Conservation (phyloP, 371 early-diverging fungal species). For the Haplosporangium sp. region DNA sequence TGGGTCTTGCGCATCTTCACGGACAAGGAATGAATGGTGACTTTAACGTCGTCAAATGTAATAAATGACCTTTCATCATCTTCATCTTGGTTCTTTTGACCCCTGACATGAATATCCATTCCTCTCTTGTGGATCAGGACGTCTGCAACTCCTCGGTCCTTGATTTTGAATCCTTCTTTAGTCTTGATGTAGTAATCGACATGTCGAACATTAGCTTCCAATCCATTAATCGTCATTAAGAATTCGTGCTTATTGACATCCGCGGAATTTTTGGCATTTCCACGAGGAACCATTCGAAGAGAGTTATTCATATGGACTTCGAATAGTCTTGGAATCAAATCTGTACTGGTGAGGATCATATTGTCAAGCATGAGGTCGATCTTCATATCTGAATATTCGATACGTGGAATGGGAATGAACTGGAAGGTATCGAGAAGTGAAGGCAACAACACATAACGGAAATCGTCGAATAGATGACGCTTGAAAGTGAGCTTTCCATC, state of each 20-base stretch:
- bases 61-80: conserved; percentile 51
- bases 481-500: conserved; percentile 65
- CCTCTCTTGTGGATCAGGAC: conserved; percentile 67
- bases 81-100: conserved; percentile 51
- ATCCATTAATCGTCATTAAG: conserved; percentile 51
- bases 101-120: conserved; percentile 54
- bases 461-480: conserved; percentile 67
- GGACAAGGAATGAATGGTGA: conserved; percentile 58
- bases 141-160: conserved; percentile 70
- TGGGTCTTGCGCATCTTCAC: conserved; percentile 42
- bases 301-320: conserved; percentile 64
- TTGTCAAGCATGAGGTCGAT: conserved; percentile 72
- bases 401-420: conserved; percentile 72
- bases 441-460: conserved; percentile 63
- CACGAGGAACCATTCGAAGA: conserved; percentile 26
- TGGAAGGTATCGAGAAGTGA: conserved; percentile 69
- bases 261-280: conserved; percentile 26
- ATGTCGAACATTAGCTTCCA: conserved; percentile 60
- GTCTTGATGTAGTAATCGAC: conserved; percentile 70
- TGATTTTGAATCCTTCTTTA: conserved; percentile 67
- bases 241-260: conserved; percentile 57
- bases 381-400: conserved; percentile 68
- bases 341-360: conserved; percentile 67
- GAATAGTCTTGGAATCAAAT: conserved; percentile 66
- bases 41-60: conserved; percentile 62